Conservation (phyloP, 768 basidiomycete species). For the Phylloporus sp. region DNA sequence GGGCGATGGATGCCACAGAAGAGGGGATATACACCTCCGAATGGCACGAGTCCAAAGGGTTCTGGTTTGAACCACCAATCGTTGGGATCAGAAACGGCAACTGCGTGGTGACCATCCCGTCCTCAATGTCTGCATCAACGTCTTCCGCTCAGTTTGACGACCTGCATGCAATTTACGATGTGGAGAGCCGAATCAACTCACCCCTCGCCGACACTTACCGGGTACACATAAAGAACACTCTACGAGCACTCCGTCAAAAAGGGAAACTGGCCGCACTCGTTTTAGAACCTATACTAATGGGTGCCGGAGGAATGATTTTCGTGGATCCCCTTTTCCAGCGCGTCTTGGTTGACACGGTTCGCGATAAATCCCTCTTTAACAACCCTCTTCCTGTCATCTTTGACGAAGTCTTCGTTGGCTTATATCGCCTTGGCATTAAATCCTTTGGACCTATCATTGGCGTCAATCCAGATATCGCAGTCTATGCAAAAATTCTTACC, state of each 20-base stretch:
- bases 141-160: constrained; percentile 32
- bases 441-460: constrained; percentile 65
- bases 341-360: constrained; percentile 76
- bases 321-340: constrained; percentile 97
- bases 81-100: constrained; percentile 64
- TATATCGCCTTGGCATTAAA: constrained; percentile 80
- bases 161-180: constrained; percentile 64
- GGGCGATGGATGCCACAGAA: constrained; percentile 92
- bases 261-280: constrained; percentile 69
- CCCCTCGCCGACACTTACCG: constrained; percentile 65
- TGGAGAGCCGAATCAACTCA: constrained; percentile 54
- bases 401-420: constrained; percentile 93
- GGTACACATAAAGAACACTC: constrained; percentile 47
- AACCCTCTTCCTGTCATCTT: constrained; percentile 83
- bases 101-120: constrained; percentile 51
- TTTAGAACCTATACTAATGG: constrained; percentile 89
- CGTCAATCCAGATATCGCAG: constrained; percentile 79
- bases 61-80: constrained; percentile 89
- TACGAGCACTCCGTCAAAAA: constrained; percentile 43
- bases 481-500: constrained; percentile 90
- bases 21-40: constrained; percentile 93
- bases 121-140: constrained; percentile 36
- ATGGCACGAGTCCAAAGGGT: constrained; percentile 91
- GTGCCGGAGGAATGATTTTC: constrained; percentile 96
- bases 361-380: constrained; percentile 39